Conservation (phyloP, 2,329 filamentous ascomycete species). For the Fusarium stilboides region DNA sequence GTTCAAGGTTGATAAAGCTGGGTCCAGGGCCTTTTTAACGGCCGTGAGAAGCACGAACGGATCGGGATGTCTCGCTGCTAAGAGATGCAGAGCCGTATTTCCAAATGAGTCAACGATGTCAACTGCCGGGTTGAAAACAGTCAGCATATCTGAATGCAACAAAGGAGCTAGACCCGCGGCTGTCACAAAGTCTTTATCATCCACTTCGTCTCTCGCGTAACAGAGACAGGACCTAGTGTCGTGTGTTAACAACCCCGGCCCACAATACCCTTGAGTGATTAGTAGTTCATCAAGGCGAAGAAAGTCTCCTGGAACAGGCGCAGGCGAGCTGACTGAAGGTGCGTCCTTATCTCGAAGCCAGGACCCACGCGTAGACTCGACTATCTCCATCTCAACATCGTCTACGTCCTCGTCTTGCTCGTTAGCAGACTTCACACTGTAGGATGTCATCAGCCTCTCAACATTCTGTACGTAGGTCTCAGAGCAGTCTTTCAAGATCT, state of each 20-base stretch:
- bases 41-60: background rate
- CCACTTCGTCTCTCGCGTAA: background rate
- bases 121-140: no score
- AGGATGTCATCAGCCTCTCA: background rate
- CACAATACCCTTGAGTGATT: background rate
- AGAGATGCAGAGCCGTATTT: background rate
- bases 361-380: background rate
- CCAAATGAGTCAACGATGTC: background rate
- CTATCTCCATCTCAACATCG: background rate
- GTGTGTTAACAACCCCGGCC: background rate
- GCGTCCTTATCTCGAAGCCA: background rate
- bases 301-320: background rate
- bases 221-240: background rate
- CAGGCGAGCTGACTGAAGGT: background rate
- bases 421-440: background rate
- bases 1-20: background rate
- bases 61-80: background rate
- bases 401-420: background rate
- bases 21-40: background rate
- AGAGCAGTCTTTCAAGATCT: background rate
- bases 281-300: background rate
- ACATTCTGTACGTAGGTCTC: background rate
- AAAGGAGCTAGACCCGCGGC: background rate
- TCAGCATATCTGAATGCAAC: no score
- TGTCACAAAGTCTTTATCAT: background rate